These are phyloP conservation scores for Fusarium gaditjirri DNA, from an alignment of 2,329 filamentous ascomycete species.

Conservation along the genomic window DNA sequence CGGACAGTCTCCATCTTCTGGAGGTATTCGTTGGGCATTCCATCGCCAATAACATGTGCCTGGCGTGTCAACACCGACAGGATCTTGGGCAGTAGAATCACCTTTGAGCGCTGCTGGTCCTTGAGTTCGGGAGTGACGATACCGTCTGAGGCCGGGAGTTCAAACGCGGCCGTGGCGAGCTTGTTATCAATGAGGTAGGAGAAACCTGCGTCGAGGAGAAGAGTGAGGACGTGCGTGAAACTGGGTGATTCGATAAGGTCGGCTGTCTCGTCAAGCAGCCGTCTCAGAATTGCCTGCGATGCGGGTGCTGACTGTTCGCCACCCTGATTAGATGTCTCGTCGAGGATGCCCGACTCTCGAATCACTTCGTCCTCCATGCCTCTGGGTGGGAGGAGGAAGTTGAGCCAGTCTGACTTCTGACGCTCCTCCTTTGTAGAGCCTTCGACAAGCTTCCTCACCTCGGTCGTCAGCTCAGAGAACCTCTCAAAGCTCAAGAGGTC, in stretches of 20 bases:
- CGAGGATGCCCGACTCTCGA: constrained; percentile 82
- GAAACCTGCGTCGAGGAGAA: constrained; percentile 89
- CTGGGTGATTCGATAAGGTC: constrained; percentile 94
- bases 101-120: constrained; percentile 67
- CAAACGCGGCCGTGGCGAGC: constrained; percentile 82
- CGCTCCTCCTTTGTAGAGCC: constrained; percentile 61
- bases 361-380: constrained; percentile 87
- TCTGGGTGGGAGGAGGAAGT: constrained; percentile 81
- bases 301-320: constrained; percentile 52
- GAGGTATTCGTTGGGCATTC: constrained; percentile 76
- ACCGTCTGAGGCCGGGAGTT: constrained; percentile 53
- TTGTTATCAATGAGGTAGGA: constrained; percentile 85
- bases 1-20: constrained; percentile 79
- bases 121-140: constrained; percentile 62
- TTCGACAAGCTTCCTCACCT: constrained; percentile 88
- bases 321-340: constrained; percentile 55
- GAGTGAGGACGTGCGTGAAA: constrained; percentile 86
- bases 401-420: constrained; percentile 74
- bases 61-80: constrained; percentile 91
- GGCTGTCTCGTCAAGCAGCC: constrained; percentile 92
- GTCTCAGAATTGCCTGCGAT: constrained; percentile 73
- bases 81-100: constrained; percentile 81
- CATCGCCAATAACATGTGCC: constrained; percentile 87
- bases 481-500: constrained; percentile 86
- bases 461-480: constrained; percentile 81